Percentiles rank a stretch among this genome's conserved stretches.
Conservation (phyloP, 306 rosid genomes). For the Canavalia gladiata region DNA sequence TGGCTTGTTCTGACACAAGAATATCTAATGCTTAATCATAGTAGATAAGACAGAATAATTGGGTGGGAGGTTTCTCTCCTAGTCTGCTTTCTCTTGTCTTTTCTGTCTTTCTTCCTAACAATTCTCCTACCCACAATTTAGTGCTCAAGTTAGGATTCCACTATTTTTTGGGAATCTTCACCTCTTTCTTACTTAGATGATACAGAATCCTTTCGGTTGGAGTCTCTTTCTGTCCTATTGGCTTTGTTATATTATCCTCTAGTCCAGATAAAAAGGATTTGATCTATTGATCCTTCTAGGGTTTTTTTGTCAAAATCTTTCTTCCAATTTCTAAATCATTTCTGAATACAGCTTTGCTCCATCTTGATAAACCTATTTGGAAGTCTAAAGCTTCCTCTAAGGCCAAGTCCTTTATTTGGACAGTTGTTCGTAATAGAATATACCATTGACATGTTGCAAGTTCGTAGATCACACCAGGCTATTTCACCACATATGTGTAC, state of each 20-base stretch:
- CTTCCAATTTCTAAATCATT: neutral
- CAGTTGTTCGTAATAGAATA: neutral
- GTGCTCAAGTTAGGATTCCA: constrained; percentile 10
- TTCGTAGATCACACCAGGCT: neutral
- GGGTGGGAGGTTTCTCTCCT: constrained; percentile 17
- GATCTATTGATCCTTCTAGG: neutral
- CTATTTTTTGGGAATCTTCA: constrained; percentile 1
- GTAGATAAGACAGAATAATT: constrained; percentile 20
- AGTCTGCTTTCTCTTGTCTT: neutral
- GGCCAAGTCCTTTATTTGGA: neutral
- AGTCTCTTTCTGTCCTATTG: neutral
- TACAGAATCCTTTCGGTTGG: neutral
- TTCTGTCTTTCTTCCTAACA: neutral
- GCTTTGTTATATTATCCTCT: constrained; percentile 1
- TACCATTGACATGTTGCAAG: neutral
- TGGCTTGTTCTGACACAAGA: constrained; percentile 27
- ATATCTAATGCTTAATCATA: neutral
- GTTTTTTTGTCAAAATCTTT: neutral
- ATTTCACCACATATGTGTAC: neutral
- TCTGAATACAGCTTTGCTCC: neutral
- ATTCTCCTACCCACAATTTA: neutral
- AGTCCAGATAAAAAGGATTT: neutral
- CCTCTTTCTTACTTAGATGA: neutral
- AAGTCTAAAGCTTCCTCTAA: constrained; percentile 6
- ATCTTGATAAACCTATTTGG: constrained; percentile 5